Evolutionary conservation across 2,329 filamentous ascomycete species (phyloP).

Genomic region (Paecilomyces variotii): DNA sequence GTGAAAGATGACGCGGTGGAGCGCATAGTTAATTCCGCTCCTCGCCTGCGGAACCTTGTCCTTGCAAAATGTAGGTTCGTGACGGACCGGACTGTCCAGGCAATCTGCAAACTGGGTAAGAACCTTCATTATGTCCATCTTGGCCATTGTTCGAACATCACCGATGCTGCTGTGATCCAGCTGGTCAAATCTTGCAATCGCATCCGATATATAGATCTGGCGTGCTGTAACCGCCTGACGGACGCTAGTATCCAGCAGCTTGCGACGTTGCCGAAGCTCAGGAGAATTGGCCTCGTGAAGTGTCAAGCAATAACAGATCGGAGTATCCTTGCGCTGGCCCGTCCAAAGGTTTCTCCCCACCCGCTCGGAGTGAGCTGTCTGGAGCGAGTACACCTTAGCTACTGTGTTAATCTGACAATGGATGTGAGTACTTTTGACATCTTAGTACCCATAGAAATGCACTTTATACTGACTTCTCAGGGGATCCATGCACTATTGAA

Average conservation of each 20-base stretch:
- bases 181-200: slow-evolving; percentile 82
- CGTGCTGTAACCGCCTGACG: slow-evolving; percentile 85
- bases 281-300: slow-evolving; percentile 91
- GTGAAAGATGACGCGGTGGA: slow-evolving; percentile 81
- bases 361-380: slow-evolving; percentile 59
- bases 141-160: slow-evolving; percentile 86
- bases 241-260: slow-evolving; percentile 79
- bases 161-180: slow-evolving; percentile 76
- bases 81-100: slow-evolving; percentile 77
- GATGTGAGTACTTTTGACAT: slow-evolving; percentile 49
- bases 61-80: slow-evolving; percentile 90
- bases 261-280: slow-evolving; percentile 81
- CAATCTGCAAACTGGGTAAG: slow-evolving; percentile 84
- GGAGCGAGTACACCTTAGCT: slow-evolving; percentile 92
- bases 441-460: background rate
- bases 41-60: slow-evolving; percentile 83
- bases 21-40: slow-evolving; percentile 78
- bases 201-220: slow-evolving; percentile 93
- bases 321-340: slow-evolving; percentile 77
- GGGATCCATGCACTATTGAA: slow-evolving; percentile 86
- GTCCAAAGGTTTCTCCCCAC: slow-evolving; percentile 48
- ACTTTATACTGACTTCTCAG: slow-evolving; percentile 42
- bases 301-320: slow-evolving; percentile 83
- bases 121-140: slow-evolving; percentile 96
- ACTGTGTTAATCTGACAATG: slow-evolving; percentile 78